Conservation (phyloP, 1,284 basidiomycete species). For the Mycena citricolor region DNA sequence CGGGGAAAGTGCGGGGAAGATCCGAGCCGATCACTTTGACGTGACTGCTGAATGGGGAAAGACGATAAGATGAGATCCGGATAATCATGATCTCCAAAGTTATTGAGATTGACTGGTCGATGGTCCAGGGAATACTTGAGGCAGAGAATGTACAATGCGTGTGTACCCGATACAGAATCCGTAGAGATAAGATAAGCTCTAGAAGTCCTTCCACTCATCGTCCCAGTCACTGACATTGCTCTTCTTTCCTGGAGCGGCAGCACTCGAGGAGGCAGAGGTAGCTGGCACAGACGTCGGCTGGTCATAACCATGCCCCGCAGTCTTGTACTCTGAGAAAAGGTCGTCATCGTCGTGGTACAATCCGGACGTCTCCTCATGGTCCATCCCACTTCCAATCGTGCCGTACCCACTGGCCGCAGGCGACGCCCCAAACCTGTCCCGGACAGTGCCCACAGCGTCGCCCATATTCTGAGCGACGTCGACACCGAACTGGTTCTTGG, state of each 20-base stretch:
- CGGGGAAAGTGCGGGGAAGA: conserved; percentile 1
- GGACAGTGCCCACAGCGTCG: conserved; percentile 56
- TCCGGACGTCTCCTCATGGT: conserved; percentile 53
- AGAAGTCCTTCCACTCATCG: conserved; percentile 79
- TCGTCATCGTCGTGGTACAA: conserved; percentile 59
- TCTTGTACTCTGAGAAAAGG: conserved; percentile 53
- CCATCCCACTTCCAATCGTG: conserved; percentile 38
- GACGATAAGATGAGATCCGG: too few relatives aligned
- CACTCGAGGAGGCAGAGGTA: conserved; percentile 23
- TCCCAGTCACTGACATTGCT: conserved; percentile 62
- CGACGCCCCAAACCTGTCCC: conserved; percentile 46
- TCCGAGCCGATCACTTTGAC: too few relatives aligned
- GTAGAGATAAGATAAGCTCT: too few relatives aligned
- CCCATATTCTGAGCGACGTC: conserved; percentile 75
- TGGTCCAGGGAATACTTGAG: too few relatives aligned
- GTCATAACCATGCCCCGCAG: conserved; percentile 33
- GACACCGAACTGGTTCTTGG: conserved; percentile 70
- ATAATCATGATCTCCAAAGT: too few relatives aligned
- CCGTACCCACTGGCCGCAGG: conserved; percentile 57
- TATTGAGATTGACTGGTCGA: too few relatives aligned
- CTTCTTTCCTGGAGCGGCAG: conserved; percentile 20
- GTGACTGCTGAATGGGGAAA: too few relatives aligned
- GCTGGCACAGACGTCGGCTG: conserved; percentile 24
- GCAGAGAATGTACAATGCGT: too few relatives aligned
- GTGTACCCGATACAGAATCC: too few relatives aligned